phyloP scores from a whole-genome alignment of 2,329 filamentous ascomycete species.

The Onygena corvina region DNA sequence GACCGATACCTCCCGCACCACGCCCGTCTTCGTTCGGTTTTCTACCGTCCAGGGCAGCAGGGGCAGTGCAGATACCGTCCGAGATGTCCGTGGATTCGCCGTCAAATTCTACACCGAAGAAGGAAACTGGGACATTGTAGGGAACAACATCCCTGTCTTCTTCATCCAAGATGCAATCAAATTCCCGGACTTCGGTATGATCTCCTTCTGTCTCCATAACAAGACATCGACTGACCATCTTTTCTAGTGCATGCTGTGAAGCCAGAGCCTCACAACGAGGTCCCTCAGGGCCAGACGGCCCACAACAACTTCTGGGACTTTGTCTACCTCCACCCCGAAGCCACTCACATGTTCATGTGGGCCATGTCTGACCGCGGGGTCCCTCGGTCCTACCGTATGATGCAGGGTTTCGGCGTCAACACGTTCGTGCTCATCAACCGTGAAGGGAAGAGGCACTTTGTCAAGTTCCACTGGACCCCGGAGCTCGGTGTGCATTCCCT shows the following conservation, averaged over 20 bases:
- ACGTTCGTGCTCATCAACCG: constrained; percentile 59
- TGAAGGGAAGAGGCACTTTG: constrained; percentile 56
- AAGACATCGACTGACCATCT: constrained; percentile 4
- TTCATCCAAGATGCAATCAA: constrained; percentile 67
- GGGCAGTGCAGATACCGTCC: constrained; percentile 66
- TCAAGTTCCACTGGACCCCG: constrained; percentile 68
- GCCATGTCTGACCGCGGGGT: constrained; percentile 63
- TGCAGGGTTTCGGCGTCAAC: constrained; percentile 78
- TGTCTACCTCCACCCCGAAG: constrained; percentile 53
- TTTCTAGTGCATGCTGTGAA: constrained; percentile 44
- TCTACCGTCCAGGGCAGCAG: constrained; percentile 65
- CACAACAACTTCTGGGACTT: constrained; percentile 75
- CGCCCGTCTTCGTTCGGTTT: constrained; percentile 58
- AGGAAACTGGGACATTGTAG: constrained; percentile 64
- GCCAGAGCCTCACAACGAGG: constrained; percentile 57
- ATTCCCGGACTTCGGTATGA: constrained; percentile 51
- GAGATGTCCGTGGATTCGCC: constrained; percentile 73
- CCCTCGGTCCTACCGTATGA: constrained; percentile 66
- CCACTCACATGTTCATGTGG: constrained; percentile 72
- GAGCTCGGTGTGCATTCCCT: constrained; percentile 64
- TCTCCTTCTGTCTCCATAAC: neutral
- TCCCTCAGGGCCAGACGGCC: constrained; percentile 57
- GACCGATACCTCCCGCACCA: constrained; percentile 55
- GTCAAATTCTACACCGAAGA: constrained; percentile 67
- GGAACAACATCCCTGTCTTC: constrained; percentile 64